These are phyloP conservation scores for Fragaria ananassa DNA, from an alignment of 306 rosid genomes.

Conservation along the genomic window DNA sequence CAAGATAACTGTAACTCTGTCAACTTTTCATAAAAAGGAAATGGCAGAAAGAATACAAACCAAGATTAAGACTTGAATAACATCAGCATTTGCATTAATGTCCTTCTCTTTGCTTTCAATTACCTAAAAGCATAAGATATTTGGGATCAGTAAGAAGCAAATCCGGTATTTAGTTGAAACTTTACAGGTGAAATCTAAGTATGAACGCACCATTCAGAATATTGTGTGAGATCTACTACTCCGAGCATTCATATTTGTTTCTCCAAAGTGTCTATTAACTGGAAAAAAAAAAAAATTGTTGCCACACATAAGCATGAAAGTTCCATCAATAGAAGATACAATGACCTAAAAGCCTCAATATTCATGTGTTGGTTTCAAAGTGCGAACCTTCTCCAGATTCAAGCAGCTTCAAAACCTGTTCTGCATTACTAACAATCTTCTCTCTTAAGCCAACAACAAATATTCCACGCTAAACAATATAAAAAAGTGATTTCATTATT, in stretches of 20 bases:
- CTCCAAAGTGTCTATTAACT: constrained; percentile 95
- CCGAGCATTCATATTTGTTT: constrained; percentile 89
- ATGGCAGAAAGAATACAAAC: constrained; percentile 43
- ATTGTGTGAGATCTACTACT: constrained; percentile 98
- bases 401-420: constrained; percentile 75
- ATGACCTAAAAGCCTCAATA: constrained; percentile 9
- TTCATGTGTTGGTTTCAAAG: constrained; percentile 16
- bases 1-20: constrained; percentile 1
- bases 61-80: constrained; percentile 89
- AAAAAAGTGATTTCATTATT: constrained; percentile 20
- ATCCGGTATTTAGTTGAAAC: neutral
- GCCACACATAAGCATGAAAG: constrained; percentile 12
- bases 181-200: constrained; percentile 2
- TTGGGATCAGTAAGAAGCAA: neutral
- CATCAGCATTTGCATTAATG: constrained; percentile 43
- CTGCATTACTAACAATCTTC: constrained; percentile 77
- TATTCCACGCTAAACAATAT: constrained; percentile 65
- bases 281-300: constrained; percentile 24
- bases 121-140: constrained; percentile 45
- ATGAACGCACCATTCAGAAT: constrained; percentile 78
- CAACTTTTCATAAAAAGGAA: neutral
- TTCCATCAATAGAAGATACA: constrained; percentile 6
- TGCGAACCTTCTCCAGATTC: constrained; percentile 82
- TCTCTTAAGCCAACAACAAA: constrained; percentile 90
- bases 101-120: constrained; percentile 94